These are phyloP conservation scores for Xylariaceae sp. DNA, from an alignment of 2,329 filamentous ascomycete genomes.

Conservation along the genomic window DNA sequence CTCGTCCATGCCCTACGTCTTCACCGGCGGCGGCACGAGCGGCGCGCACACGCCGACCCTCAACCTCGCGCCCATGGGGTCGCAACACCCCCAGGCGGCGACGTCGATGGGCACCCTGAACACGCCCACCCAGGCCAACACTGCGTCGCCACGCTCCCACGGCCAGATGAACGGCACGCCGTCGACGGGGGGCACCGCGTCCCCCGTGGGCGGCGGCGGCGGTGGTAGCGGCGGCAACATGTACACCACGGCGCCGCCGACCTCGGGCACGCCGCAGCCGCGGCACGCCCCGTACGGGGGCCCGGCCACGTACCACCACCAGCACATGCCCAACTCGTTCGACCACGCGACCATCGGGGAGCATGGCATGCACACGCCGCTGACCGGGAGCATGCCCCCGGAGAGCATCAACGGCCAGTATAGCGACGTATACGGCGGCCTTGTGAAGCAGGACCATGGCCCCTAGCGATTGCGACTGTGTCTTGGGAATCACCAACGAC, in stretches of 20 bases:
- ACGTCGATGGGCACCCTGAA: too few species aligned
- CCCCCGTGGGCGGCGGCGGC: constrained; percentile 15
- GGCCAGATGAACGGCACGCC: constrained; percentile 15
- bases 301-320: constrained; percentile 17
- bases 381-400: constrained; percentile 22
- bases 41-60: constrained; percentile 11
- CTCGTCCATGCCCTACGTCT: constrained; percentile 18
- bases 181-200: constrained; percentile 17
- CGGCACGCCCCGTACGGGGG: constrained; percentile 22
- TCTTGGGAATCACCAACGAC: constrained; percentile 6
- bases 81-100: constrained; percentile 15
- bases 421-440: constrained; percentile 13
- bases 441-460: constrained; percentile 18
- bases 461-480: constrained; percentile 4
- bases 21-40: constrained; percentile 15
- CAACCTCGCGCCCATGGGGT: constrained; percentile 18
- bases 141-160: constrained; percentile 20
- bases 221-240: constrained; percentile 21
- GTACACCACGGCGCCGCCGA: constrained; percentile 20
- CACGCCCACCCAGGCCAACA: constrained; percentile 18
- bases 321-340: constrained; percentile 18
- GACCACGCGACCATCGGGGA: constrained; percentile 21
- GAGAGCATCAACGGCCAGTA: constrained; percentile 20
- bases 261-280: constrained; percentile 18
- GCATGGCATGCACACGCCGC: constrained; percentile 19